These are phyloP conservation scores for Echinosophora koreensis DNA, from an alignment of 306 rosid species.

Conservation along the genomic window DNA sequence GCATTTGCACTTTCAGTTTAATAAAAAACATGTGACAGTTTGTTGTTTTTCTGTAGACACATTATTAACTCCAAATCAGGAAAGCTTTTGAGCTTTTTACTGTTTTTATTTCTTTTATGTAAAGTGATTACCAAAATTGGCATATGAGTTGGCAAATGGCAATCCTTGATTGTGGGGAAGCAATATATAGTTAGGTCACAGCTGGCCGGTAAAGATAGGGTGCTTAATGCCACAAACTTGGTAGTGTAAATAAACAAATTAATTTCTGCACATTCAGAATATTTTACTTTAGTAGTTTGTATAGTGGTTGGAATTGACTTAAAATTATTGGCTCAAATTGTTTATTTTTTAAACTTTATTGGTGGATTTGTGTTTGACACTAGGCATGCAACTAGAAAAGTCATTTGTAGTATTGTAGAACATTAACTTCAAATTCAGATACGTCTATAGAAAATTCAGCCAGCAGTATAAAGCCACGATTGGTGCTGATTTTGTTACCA, in stretches of 20 bases:
- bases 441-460: constrained; percentile 74
- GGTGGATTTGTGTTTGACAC: neutral
- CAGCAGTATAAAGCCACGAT: constrained; percentile 89
- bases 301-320: neutral
- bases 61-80: constrained; percentile 37
- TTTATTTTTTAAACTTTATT: neutral
- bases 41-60: constrained; percentile 29
- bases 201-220: constrained; percentile 7
- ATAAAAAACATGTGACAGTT: neutral
- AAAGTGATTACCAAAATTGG: neutral
- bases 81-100: constrained; percentile 39
- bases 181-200: constrained; percentile 33
- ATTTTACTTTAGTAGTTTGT: neutral
- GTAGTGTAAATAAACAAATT: neutral
- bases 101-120: constrained; percentile 30
- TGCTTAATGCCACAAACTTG: constrained; percentile 10
- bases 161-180: constrained; percentile 21
- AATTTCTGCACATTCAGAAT: neutral
- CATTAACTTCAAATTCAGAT: constrained; percentile 68
- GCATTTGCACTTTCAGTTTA: constrained; percentile 32
- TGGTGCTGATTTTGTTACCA: constrained; percentile 98
- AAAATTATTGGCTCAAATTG: neutral
- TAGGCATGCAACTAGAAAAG: constrained; percentile 3
- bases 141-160: constrained; percentile 51
- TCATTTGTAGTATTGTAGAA: constrained; percentile 35